phyloP scores from a whole-genome alignment of 805 yeast species.

The Candida chauliodis region DNA sequence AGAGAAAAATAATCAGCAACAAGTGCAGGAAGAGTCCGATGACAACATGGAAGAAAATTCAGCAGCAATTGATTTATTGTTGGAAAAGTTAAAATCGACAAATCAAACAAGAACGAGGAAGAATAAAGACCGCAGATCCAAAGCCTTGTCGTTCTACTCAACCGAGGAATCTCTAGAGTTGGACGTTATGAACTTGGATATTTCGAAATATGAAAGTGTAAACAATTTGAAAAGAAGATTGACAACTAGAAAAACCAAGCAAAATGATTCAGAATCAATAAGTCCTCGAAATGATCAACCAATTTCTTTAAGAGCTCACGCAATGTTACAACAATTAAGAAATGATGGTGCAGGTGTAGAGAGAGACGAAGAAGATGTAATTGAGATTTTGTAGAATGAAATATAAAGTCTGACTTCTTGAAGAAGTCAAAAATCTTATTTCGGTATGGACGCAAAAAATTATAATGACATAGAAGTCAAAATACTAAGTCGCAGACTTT shows the following conservation, averaged over 20 bases:
- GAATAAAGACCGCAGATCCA: constrained; percentile 22
- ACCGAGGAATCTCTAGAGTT: constrained; percentile 9
- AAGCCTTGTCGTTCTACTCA: constrained; percentile 33
- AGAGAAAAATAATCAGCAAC: constrained; percentile 18
- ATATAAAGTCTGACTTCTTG: background rate
- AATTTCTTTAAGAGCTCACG: constrained; percentile 36
- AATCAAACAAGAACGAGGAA: constrained; percentile 20
- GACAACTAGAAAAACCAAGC: constrained; percentile 24
- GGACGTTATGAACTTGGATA: constrained; percentile 2
- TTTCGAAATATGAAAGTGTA: constrained; percentile 36
- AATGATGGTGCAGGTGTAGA: constrained; percentile 12
- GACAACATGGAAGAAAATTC: constrained; percentile 14
- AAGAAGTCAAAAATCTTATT: constrained; percentile 1
- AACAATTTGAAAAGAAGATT: constrained; percentile 33
- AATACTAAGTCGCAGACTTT: too few species aligned
- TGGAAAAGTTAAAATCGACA: constrained; percentile 30
- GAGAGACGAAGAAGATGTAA: background rate
- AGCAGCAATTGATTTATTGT: constrained; percentile 29
- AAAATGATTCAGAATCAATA: background rate
- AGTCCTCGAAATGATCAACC: constrained; percentile 21
- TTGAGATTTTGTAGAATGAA: background rate
- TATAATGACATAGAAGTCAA: too few species aligned
- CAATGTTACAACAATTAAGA: constrained; percentile 36
- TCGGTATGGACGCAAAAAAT: too few species aligned
- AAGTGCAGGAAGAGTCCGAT: constrained; percentile 11